Conservation (phyloP, 257 asterid species). For the Euphrasia confusa region DNA sequence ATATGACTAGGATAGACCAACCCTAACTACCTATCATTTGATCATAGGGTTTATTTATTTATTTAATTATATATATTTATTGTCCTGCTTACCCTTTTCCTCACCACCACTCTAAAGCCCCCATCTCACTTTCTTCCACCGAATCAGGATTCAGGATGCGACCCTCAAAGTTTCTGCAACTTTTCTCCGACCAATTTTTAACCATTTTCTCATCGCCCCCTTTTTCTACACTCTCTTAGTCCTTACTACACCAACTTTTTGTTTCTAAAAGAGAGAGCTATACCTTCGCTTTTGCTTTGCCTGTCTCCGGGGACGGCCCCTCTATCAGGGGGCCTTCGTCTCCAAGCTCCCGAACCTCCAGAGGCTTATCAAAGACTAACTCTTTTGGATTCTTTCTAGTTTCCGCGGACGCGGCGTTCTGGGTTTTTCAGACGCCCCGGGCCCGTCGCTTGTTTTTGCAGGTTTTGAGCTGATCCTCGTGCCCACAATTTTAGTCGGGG, state of each 20-base stretch:
- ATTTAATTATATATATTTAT: too few species aligned
- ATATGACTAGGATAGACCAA: too few species aligned
- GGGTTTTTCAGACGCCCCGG: conserved; percentile 23
- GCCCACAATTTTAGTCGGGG: conserved; percentile 21
- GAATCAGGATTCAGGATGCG: conserved; percentile 20
- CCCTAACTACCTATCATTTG: too few species aligned
- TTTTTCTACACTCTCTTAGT: conserved; percentile 1
- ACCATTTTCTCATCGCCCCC: conserved; percentile 20
- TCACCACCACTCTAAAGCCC: not conserved
- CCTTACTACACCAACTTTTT: conserved; percentile 1
- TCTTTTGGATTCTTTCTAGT: not conserved
- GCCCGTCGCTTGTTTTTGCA: conserved; percentile 16
- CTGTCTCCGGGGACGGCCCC: not conserved
- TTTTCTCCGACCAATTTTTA: conserved; percentile 3
- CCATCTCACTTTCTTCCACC: not conserved
- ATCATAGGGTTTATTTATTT: too few species aligned
- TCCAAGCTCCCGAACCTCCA: not conserved
- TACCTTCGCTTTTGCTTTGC: not conserved
- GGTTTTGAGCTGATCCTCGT: conserved; percentile 37
- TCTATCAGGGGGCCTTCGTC: not conserved
- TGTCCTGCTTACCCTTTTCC: not conserved
- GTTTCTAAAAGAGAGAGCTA: not conserved
- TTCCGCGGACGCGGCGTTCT: not conserved
- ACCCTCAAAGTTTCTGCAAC: too few species aligned
- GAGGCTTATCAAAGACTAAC: not conserved